Evolutionary conservation across 495 filamentous ascomycete genomes (phyloP), one percentile per base, ranked within the genome.

Genomic region (Hypoxylon intermedium): DNA sequence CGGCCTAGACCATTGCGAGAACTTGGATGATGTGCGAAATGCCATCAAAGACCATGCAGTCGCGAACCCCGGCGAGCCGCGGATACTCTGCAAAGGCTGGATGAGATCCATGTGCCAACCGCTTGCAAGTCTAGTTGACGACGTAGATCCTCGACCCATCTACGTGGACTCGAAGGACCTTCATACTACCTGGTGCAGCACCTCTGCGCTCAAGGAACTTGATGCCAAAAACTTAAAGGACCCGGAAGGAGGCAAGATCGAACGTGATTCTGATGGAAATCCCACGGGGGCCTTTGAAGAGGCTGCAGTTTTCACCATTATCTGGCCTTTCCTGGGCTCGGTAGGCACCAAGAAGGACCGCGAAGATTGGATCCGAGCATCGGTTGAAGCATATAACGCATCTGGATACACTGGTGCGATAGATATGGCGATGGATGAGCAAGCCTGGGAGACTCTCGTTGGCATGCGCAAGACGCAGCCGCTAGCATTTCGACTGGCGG

Each of bases 341-440:
- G 75, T 82, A 1, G 78, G 79, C 0, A 77, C 77, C 6, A 73
- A 78, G 48, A 76, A 79, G 21, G 81, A 86, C 53, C 79, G 82
- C 7, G 63, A 79, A 3, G 71, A 61, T 13, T 79, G 82, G 0
- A 69, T 87, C 49, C 65, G 71, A 28, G 68, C 72, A 0, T 85
- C 83, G 0, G 74, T 84, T 6, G 28, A 60, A 5, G 73, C 77
- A 13, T 87, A 87, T 57, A 80, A 79, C 26, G 73, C 73, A 0
- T 76, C 77, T 3, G 86, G 85, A 0, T 87, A 86, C 54, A 87
- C 85, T 0, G 86, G 86, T 0, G 49, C 85, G 51, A 77, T 89
- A 4, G 86, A 89, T 52, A 89, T 89, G 86, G 86, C 85, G 13
- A 88, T 88, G 86, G 83, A 87, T 30, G 80, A 87, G 15, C 74